Evolutionary conservation across 2,329 filamentous ascomycete species (phyloP).

Genomic region (Xenoacremonium recifei): DNA sequence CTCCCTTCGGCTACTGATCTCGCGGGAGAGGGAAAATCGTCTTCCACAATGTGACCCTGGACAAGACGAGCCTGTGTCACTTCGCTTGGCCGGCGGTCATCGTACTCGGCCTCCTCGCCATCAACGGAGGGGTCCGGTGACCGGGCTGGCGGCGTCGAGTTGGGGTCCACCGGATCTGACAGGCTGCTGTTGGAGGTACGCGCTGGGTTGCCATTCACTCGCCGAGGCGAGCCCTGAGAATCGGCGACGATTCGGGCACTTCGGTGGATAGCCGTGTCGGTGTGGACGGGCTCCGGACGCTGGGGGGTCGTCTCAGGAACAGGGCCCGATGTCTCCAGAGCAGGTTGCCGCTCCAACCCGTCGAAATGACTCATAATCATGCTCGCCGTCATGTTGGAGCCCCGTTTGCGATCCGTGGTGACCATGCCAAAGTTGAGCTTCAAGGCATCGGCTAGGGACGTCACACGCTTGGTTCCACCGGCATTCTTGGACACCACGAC

Average conservation of each 20-base stretch:
- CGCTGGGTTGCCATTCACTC: slow-evolving; percentile 25
- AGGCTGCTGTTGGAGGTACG: slow-evolving; percentile 12
- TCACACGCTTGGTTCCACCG: slow-evolving; percentile 94
- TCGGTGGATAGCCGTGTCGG: slow-evolving; percentile 14
- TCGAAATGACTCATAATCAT: slow-evolving; percentile 72
- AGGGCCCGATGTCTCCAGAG: slow-evolving; percentile 34
- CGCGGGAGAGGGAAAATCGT: slow-evolving; percentile 80
- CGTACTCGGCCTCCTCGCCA: slow-evolving; percentile 56
- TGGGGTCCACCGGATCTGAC: slow-evolving; percentile 11
- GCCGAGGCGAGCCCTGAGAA: slow-evolving; percentile 43
- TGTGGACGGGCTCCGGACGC: slow-evolving; percentile 18
- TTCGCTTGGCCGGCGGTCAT: slow-evolving; percentile 79
- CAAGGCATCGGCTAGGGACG: slow-evolving; percentile 88
- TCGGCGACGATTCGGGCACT: slow-evolving; percentile 37
- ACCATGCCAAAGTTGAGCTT: slow-evolving; percentile 98
- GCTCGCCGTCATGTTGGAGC: slow-evolving; percentile 73
- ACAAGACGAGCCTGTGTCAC: slow-evolving; percentile 89
- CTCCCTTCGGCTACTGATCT: slow-evolving; percentile 68
- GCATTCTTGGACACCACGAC: slow-evolving; percentile 99
- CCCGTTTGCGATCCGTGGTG: slow-evolving; percentile 74
- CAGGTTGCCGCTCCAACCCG: slow-evolving; percentile 49
- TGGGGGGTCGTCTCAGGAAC: slow-evolving; percentile 17
- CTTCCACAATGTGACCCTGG: slow-evolving; percentile 93
- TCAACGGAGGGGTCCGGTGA: slow-evolving; percentile 28
- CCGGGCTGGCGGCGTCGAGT: slow-evolving; percentile 19